These are phyloP conservation scores for Lachancea cidri DNA, from an alignment of 805 yeast species.

Conservation along the genomic window DNA sequence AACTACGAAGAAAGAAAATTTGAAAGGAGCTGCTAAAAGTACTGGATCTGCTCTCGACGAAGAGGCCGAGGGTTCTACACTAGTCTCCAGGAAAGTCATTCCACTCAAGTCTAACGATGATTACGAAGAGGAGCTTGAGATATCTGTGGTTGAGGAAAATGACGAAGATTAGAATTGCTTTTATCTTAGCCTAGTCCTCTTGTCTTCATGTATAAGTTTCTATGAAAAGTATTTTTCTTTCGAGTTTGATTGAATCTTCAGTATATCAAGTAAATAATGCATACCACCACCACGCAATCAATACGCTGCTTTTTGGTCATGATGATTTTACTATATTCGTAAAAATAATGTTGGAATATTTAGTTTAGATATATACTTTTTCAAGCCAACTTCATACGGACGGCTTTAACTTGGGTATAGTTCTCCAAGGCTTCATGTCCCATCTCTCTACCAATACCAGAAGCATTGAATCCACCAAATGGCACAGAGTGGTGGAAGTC, in stretches of 20 bases:
- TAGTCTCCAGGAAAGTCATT: slow-evolving; percentile 8
- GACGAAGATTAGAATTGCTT: neutral
- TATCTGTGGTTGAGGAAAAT: slow-evolving; percentile 10
- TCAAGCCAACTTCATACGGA: slow-evolving; percentile 40
- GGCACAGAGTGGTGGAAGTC: slow-evolving; percentile 85
- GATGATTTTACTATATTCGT: neutral
- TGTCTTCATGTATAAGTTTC: too few species aligned
- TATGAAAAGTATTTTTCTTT: too few species aligned
- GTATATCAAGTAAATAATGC: too few species aligned
- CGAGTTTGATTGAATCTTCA: too few species aligned
- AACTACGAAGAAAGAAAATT: neutral
- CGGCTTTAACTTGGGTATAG: slow-evolving; percentile 84
- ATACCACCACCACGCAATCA: too few species aligned
- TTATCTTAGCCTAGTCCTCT: too few species aligned
- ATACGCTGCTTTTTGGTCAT: neutral
- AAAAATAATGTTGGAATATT: neutral
- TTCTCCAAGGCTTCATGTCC: slow-evolving; percentile 82
- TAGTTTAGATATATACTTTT: neutral
- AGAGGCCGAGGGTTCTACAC: neutral
- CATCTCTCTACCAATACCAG: slow-evolving; percentile 92
- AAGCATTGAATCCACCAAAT: slow-evolving; percentile 87
- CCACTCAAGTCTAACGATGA: slow-evolving; percentile 6
- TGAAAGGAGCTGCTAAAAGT: neutral
- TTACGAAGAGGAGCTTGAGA: slow-evolving; percentile 10
- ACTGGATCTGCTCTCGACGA: neutral